phyloP scores from a whole-genome alignment of 495 filamentous ascomycete species.

The Amphirosellinia nigrospora region DNA sequence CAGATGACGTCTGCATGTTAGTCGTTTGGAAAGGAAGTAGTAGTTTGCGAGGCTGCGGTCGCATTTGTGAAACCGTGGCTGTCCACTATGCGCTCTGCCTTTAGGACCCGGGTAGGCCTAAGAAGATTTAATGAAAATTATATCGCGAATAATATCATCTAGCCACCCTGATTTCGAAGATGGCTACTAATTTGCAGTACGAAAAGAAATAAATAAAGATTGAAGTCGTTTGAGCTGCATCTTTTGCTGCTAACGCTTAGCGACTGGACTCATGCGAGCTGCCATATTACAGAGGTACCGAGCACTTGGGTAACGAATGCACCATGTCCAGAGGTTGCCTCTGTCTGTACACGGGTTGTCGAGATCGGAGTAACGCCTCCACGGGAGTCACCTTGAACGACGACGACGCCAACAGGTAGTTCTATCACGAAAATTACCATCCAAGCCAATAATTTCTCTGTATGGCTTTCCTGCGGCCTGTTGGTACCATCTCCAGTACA shows the following conservation, averaged over 20 bases:
- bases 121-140: not conserved
- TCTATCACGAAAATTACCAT: not conserved
- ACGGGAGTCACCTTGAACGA: conserved; percentile 11
- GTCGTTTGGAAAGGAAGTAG: conserved; percentile 4
- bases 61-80: conserved; percentile 14
- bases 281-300: conserved; percentile 19
- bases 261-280: not conserved
- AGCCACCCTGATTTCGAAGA: not conserved
- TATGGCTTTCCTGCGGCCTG: not conserved
- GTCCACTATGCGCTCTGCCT: not conserved
- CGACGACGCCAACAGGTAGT: not conserved
- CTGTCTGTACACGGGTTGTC: not conserved
- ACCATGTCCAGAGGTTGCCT: not conserved
- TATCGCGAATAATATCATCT: not conserved
- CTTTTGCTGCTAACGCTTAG: not conserved
- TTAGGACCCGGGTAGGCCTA: not conserved
- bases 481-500: not conserved
- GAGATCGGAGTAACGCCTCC: not conserved
- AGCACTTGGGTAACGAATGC: conserved; percentile 11
- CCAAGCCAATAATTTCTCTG: not conserved
- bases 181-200: no score
- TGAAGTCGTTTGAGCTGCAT: no score
- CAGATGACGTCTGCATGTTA: conserved; percentile 16
- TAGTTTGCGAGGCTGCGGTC: conserved; percentile 17
- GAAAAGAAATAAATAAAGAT: no score